These are phyloP conservation scores for Lentinula aciculospora DNA, from an alignment of 768 basidiomycete species.

Conservation along the genomic window DNA sequence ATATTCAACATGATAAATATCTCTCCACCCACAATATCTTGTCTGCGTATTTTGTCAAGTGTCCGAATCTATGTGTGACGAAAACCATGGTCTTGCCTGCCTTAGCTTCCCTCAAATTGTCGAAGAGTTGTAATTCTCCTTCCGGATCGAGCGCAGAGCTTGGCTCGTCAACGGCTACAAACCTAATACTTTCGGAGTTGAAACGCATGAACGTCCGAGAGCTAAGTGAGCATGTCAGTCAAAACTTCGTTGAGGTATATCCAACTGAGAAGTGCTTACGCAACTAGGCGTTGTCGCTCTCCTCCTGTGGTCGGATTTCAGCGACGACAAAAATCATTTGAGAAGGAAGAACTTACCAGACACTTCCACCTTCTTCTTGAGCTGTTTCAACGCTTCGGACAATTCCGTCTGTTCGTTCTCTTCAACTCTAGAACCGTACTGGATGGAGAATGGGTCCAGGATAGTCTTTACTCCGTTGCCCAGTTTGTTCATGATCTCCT, in stretches of 20 bases:
- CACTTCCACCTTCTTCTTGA: constrained; percentile 17
- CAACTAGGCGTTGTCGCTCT: constrained; percentile 24
- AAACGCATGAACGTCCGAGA: constrained; percentile 27
- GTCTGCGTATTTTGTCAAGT: constrained; percentile 31
- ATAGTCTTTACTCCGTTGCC: constrained; percentile 12
- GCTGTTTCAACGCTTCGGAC: constrained; percentile 15
- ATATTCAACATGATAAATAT: neutral
- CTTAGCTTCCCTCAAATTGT: constrained; percentile 22
- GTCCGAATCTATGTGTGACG: constrained; percentile 32
- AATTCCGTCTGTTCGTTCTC: constrained; percentile 3
- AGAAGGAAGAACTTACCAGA: constrained; percentile 10
- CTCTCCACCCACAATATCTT: constrained; percentile 24
- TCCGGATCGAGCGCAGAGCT: constrained; percentile 41
- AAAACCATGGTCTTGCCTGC: constrained; percentile 34
- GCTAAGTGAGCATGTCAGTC: constrained; percentile 9
- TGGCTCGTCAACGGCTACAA: constrained; percentile 44
- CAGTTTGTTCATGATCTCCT: constrained; percentile 13
- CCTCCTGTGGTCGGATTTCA: constrained; percentile 13
- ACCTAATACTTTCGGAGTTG: constrained; percentile 21
- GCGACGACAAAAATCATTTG: neutral
- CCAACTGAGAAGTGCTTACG: constrained; percentile 16
- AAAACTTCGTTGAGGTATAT: neutral
- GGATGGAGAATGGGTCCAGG: constrained; percentile 11
- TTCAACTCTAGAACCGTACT: constrained; percentile 8
- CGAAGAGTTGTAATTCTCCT: constrained; percentile 33